Percentiles rank a stretch among this genome's conserved stretches.
phyloP scores from a whole-genome alignment of 2,329 filamentous ascomycete species.

The Aspergillus awamori region DNA sequence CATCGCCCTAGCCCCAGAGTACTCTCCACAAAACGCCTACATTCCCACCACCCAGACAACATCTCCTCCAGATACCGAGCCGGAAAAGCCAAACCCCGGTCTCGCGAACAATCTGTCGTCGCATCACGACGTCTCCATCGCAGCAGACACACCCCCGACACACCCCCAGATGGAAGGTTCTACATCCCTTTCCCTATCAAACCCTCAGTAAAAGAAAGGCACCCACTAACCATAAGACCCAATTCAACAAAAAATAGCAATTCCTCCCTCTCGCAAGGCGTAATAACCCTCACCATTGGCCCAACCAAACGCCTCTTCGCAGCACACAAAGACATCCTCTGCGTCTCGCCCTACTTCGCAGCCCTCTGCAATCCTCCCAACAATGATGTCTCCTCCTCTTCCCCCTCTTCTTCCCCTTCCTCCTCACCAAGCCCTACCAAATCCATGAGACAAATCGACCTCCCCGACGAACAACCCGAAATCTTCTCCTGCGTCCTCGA shows the following conservation, averaged over 20 bases:
- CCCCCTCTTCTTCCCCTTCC: slow-evolving; percentile 8
- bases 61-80: slow-evolving; percentile 47
- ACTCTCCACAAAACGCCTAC: slow-evolving; percentile 29
- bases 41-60: slow-evolving; percentile 36
- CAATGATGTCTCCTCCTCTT: neutral
- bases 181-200: neutral
- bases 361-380: slow-evolving; percentile 59
- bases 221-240: neutral
- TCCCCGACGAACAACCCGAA: slow-evolving; percentile 85
- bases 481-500: slow-evolving; percentile 89
- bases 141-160: slow-evolving; percentile 33
- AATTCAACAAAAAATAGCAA: slow-evolving; percentile 37
- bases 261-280: slow-evolving; percentile 63
- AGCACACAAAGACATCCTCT: slow-evolving; percentile 83
- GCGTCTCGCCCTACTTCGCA: slow-evolving; percentile 77
- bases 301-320: slow-evolving; percentile 84
- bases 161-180: slow-evolving; percentile 40
- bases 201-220: neutral
- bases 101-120: slow-evolving; percentile 30
- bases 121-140: slow-evolving; percentile 32
- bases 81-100: slow-evolving; percentile 41
- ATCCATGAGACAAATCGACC: slow-evolving; percentile 61
- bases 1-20: slow-evolving; percentile 14
- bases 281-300: slow-evolving; percentile 81
- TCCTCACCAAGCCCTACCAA: slow-evolving; percentile 56